These are phyloP conservation scores for Drechslerella stenobrocha DNA, from an alignment of 2,329 filamentous ascomycete species.

Conservation along the genomic window DNA sequence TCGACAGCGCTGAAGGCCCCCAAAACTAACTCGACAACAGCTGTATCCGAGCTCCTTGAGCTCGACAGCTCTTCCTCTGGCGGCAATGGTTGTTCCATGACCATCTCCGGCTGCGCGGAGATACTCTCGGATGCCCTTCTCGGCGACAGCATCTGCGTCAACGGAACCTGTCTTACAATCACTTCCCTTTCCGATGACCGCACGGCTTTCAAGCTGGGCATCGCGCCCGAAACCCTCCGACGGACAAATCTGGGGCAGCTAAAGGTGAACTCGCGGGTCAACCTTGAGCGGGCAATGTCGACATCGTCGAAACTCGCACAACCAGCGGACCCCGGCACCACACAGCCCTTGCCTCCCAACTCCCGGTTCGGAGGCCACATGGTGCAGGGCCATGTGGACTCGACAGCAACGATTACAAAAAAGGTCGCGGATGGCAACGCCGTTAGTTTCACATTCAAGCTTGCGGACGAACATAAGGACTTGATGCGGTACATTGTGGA, in stretches of 20 bases:
- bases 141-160: conserved; percentile 92
- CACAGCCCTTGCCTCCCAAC: conserved; percentile 56
- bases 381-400: conserved; percentile 89
- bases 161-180: conserved; percentile 91
- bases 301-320: conserved; percentile 57
- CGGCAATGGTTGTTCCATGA: conserved; percentile 83
- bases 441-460: conserved; percentile 74
- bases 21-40: conserved; percentile 58
- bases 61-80: conserved; percentile 72
- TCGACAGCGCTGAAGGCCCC: background rate
- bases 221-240: conserved; percentile 92
- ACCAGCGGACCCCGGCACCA: conserved; percentile 17
- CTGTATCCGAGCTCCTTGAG: conserved; percentile 76
- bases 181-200: conserved; percentile 64
- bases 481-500: conserved; percentile 87
- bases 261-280: conserved; percentile 68
- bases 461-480: conserved; percentile 66
- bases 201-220: conserved; percentile 78
- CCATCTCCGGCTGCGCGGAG: conserved; percentile 73
- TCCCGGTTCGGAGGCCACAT: conserved; percentile 93
- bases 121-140: conserved; percentile 82
- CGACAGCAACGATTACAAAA: conserved; percentile 73
- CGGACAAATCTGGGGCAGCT: conserved; percentile 90
- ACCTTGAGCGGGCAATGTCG: conserved; percentile 90
- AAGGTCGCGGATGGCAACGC: conserved; percentile 85